phyloP scores from a whole-genome alignment of 2,329 filamentous ascomycete species.

The Furcasterigmium furcatum region DNA sequence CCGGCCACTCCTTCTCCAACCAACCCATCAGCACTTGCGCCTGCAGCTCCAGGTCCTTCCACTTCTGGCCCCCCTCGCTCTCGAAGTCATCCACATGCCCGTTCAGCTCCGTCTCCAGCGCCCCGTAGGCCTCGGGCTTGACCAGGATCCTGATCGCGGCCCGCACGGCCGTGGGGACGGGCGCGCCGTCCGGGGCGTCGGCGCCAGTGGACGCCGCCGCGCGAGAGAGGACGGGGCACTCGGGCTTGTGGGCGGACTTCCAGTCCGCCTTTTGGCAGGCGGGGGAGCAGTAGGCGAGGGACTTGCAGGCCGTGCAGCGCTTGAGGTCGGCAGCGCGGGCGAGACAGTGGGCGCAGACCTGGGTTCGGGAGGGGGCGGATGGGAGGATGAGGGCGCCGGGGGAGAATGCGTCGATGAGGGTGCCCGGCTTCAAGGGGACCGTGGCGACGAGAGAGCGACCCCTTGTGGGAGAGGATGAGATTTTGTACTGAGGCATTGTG shows the following conservation, averaged over 20 bases:
- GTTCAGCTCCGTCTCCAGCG: conserved; percentile 35
- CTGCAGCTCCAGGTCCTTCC: conserved; percentile 47
- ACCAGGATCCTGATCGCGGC: conserved; percentile 50
- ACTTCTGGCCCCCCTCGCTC: conserved; percentile 24
- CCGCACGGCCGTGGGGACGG: conserved; percentile 52
- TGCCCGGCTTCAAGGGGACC: conserved; percentile 38
- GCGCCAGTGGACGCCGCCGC: conserved; percentile 8
- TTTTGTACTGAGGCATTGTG: neutral
- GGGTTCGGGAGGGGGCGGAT: conserved; percentile 38
- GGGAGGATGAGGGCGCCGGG: conserved; percentile 39
- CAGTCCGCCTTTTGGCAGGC: conserved; percentile 54
- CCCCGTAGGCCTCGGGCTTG: conserved; percentile 24
- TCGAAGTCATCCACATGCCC: conserved; percentile 40
- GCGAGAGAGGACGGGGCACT: conserved; percentile 40
- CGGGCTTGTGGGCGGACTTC: conserved; percentile 46
- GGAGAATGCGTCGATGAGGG: conserved; percentile 43
- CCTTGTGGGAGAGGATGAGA: conserved; percentile 19
- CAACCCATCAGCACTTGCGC: conserved; percentile 28
- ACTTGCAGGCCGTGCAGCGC: conserved; percentile 49
- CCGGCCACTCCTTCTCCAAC: conserved; percentile 37
- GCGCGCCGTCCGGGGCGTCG: conserved; percentile 15
- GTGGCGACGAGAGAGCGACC: conserved; percentile 45
- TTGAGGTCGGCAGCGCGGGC: conserved; percentile 19
- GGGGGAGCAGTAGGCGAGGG: conserved; percentile 50
- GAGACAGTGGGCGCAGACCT: conserved; percentile 48